phyloP scores from a whole-genome alignment of 306 rosid species.

The Cucurbita moschata region DNA sequence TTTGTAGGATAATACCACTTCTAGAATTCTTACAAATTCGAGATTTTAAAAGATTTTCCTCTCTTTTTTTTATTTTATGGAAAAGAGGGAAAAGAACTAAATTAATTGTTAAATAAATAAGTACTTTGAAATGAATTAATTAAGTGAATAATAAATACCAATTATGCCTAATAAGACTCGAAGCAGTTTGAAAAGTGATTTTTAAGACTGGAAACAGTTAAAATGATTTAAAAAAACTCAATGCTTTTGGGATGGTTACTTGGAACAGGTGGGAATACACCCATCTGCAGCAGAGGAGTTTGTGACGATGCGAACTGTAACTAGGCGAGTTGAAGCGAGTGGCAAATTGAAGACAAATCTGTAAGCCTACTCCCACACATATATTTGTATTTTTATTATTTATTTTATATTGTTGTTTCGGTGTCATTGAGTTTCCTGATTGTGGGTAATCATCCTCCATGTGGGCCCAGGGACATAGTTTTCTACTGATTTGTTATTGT shows the following conservation, averaged over 20 bases:
- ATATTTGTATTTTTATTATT: too few relatives aligned
- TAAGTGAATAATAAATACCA: too few relatives aligned
- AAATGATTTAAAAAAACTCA: too few relatives aligned
- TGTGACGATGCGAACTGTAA: constrained; percentile 74
- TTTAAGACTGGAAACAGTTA: too few relatives aligned
- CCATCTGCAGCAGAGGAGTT: constrained; percentile 94
- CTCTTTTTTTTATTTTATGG: neutral
- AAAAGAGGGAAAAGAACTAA: neutral
- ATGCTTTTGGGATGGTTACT: neutral
- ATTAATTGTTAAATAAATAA: neutral
- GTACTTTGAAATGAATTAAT: too few relatives aligned
- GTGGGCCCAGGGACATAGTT: neutral
- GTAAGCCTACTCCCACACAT: neutral
- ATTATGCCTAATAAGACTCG: too few relatives aligned
- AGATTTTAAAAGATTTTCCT: too few relatives aligned
- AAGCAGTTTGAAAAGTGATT: too few relatives aligned
- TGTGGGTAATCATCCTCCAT: neutral
- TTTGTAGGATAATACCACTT: neutral
- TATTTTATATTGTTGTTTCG: neutral
- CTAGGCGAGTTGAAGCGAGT: constrained; percentile 43
- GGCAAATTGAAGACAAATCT: constrained; percentile 52
- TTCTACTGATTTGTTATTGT: too few relatives aligned
- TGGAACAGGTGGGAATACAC: constrained; percentile 74
- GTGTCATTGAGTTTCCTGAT: neutral
- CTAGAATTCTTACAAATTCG: neutral